Conservation (phyloP, 108 stramenopile genomes). For the Fistulifera pelliculosa region DNA sequence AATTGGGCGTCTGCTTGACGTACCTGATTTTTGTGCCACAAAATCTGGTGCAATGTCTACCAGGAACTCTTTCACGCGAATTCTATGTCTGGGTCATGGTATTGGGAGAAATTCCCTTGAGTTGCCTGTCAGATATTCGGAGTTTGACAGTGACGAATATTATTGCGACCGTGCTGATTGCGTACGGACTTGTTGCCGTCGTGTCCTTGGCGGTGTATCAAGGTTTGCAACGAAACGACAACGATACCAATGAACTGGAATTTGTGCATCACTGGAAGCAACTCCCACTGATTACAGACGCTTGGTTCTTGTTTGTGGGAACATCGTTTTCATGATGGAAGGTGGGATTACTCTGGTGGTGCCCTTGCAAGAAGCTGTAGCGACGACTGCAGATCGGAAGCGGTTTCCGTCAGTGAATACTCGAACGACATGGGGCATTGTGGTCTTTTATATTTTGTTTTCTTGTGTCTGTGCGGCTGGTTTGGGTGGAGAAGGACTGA, state of each 20-base stretch:
- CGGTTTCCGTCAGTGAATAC: conserved; percentile 47
- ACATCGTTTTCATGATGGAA: conserved; percentile 43
- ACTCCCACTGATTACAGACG: conserved; percentile 20
- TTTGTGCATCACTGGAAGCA: conserved; percentile 5
- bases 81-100: conserved; percentile 44
- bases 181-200: conserved; percentile 48
- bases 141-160: conserved; percentile 56
- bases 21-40: conserved; percentile 71
- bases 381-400: conserved; percentile 23
- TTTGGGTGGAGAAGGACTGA: conserved; percentile 41
- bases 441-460: conserved; percentile 59
- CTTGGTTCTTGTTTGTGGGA: conserved; percentile 66
- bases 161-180: conserved; percentile 50
- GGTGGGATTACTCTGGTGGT: conserved; percentile 66
- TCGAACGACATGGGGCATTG: conserved; percentile 42
- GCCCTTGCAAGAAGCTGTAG: conserved; percentile 63
- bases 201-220: background rate
- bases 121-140: conserved; percentile 61
- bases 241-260: background rate
- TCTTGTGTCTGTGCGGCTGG: conserved; percentile 46
- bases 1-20: conserved; percentile 62
- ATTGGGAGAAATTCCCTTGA: conserved; percentile 41
- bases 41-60: conserved; percentile 24
- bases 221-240: background rate
- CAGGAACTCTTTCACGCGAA: conserved; percentile 9